Evolutionary conservation across 495 filamentous ascomycete genomes (phyloP), one percentile per base, ranked within the genome.

Genomic region (Aspergillus conjunctus): DNA sequence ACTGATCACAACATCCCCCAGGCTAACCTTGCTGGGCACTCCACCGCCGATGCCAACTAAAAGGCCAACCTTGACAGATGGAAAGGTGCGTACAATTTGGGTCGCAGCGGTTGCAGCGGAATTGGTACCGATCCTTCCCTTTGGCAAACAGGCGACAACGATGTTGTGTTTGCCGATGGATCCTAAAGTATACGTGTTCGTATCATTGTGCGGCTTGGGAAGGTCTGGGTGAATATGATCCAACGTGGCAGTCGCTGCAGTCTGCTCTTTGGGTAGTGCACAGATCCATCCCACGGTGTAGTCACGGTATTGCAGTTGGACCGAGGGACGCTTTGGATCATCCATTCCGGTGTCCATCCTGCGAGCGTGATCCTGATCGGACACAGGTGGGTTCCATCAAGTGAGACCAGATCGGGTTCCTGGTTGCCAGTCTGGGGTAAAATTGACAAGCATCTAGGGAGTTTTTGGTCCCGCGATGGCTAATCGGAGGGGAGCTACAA

Each of bases 261-360:
- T 60, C 9, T 61, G 33, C 58, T 83, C 79, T 1, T 56, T 39
- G 3, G 57, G 43, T 6, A 83, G 60, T 1, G 79, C 75, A 52
- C 73, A 81, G 30, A 85, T 74, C 76, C 77, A 80, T 37, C 74
- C 80, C 1, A 85, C 68, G 0, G 69, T 79, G 61, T 83, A 85
- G 18, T 77, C 71, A 26, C 0, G 1, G 1, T 14, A 37, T 37
- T 37, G 34, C 3, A 37, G 34, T 12, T 37, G 33, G 33, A 12
- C 6, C 7, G 33, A 14, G 34, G 34, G 34, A 37, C 34, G 34
- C 34, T 37, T 14, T 6, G 12, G 7, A 37, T 37, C 34, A 14
- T 3, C 34, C 34, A 37, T 37, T 37, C 14, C 34, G 1, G 8
- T 1, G 1, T 37, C 34, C 34, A 37, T 37, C 34, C 3, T 37